Percentiles rank a stretch among this genome's conserved stretches.
Evolutionary conservation across 78 protist genomes (phyloP).

Genomic region (Protostelium mycophagum): DNA sequence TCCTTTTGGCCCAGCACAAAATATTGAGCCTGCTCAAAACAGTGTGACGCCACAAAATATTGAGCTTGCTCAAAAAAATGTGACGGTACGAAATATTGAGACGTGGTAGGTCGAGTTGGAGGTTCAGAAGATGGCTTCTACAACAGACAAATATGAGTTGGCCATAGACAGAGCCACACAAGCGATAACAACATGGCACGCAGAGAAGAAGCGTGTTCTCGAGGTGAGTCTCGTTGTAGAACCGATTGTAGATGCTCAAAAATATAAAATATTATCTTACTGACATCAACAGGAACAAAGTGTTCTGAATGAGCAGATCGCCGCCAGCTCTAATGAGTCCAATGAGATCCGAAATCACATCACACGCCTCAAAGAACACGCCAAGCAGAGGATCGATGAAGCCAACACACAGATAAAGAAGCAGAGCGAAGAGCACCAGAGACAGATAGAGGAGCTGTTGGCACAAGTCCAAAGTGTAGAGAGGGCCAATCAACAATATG

Average conservation of each 20-base stretch:
- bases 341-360: neutral
- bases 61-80: neutral
- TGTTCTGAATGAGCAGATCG: too few species aligned
- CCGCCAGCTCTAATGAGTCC: neutral
- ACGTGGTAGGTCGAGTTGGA: neutral
- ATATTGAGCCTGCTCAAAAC: neutral
- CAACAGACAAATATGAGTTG: neutral
- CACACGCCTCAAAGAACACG: neutral
- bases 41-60: neutral
- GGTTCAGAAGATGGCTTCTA: neutral
- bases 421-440: neutral
- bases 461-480: neutral
- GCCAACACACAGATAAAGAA: neutral
- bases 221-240: neutral
- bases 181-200: neutral
- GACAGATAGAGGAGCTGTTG: neutral
- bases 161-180: neutral
- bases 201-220: neutral
- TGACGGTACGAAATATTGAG: neutral
- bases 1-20: too few species aligned
- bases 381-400: neutral
- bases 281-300: too few species aligned
- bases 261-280: too few species aligned
- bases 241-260: too few species aligned
- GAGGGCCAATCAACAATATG: neutral